Evolutionary conservation across 169 alveolate species (phyloP), one percentile per base, ranked within the genome.

Genomic region (Sarcocystis neurona): DNA sequence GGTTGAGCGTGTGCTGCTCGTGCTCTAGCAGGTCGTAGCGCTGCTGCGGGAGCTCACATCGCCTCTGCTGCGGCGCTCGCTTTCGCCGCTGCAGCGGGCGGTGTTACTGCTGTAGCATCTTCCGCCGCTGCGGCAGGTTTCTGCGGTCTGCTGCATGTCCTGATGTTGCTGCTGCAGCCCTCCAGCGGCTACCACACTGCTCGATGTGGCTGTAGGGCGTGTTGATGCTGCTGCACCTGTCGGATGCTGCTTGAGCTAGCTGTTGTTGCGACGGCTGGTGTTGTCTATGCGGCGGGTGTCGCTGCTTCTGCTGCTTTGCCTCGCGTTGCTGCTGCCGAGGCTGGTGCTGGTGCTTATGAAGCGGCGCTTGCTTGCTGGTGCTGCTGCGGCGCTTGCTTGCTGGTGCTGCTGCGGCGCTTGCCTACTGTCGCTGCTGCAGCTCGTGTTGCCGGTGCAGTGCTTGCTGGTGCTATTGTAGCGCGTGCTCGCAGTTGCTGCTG

Each of bases 81-180:
- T 30, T 23, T 5, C 39, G 79, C 79, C 39, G 79, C 79, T 70
- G 79, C 79, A 20, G 79, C 47, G n/a, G 79, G 50, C 2, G 46
- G 10, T 32, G 79, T 4, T 70, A 47, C 46, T 27, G 79, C 46
- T 27, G 79, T 47, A n/a, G 79, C 79, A 70, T 10, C 41, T 70
- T 43, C 44, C 18, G 50, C 1, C 32, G 23, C 79, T 34, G 44
- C 46, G 12, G 63, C 79, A 32, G n/a, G 23, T 20, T 15, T 6
- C 43, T 15, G 23, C 6, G 46, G 39, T 15, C 79, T 1, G 46
- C 79, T 23, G 79, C 79, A 32, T 18, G 50, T 20, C 46, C 79
- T 4, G 79, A 18, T 34, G n/a, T 70, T 23, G 79, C 79, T 70
- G 39, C 18, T 53, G 10, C 30, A 12, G 63, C 20, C 10, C 10